These are phyloP conservation scores for Scytalidium sp. DNA, from an alignment of 2,329 filamentous ascomycete species.

Conservation along the genomic window DNA sequence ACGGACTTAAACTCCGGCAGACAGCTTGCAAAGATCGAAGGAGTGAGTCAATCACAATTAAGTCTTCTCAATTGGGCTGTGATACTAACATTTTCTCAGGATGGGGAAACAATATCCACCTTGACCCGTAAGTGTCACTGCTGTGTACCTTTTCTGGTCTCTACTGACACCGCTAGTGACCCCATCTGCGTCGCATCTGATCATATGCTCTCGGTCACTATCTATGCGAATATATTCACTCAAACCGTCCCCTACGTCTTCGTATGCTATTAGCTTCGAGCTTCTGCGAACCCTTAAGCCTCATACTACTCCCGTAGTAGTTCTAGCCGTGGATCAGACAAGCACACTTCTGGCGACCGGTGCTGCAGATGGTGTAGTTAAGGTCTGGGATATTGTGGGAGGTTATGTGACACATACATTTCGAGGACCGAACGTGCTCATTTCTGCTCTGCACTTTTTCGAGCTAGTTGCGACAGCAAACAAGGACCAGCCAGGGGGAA, in stretches of 20 bases:
- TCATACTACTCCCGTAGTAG: conserved; percentile 85
- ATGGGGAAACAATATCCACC: conserved; percentile 77
- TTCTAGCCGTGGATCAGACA: conserved; percentile 79
- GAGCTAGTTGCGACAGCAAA: conserved; percentile 54
- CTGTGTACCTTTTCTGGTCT: conserved; percentile 12
- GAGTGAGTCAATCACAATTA: conserved; percentile 50
- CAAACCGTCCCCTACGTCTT: conserved; percentile 50
- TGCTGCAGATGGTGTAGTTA: conserved; percentile 88
- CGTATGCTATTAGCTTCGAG: conserved; percentile 58
- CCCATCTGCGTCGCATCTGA: conserved; percentile 80
- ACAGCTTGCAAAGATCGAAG: conserved; percentile 83
- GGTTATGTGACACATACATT: conserved; percentile 96
- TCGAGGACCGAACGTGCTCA: conserved; percentile 84
- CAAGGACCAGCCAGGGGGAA: conserved; percentile 32
- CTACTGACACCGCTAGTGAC: conserved; percentile 58
- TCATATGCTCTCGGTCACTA: conserved; percentile 90
- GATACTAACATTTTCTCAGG: conserved; percentile 43
- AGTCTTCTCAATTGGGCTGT: conserved; percentile 3
- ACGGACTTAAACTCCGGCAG: conserved; percentile 81
- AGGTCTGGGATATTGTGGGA: conserved; percentile 91
- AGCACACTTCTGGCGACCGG: conserved; percentile 90
- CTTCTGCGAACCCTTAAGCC: conserved; percentile 82
- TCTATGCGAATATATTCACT: conserved; percentile 91
- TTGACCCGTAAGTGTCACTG: conserved; percentile 52
- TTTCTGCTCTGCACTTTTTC: conserved; percentile 92